A percentile compares a stretch with the other conserved stretches of the same genome.
Conservation (phyloP, 208 protist species). For the Porcisia hertigi region DNA sequence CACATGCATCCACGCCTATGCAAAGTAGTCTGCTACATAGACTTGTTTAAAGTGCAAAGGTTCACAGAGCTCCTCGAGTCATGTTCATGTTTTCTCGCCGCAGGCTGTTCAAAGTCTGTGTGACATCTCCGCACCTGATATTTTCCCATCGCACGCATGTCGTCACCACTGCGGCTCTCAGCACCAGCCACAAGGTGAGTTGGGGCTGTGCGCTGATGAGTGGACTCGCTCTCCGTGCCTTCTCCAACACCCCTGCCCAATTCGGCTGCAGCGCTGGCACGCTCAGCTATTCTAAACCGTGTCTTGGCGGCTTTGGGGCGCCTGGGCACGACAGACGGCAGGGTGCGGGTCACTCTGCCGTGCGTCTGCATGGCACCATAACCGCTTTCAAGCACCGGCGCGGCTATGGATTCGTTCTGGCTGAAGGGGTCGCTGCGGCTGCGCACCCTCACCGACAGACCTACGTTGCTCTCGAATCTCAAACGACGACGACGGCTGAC, state of each 20-base stretch:
- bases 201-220: constrained; percentile 1
- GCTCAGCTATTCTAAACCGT: not conserved
- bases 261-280: constrained; percentile 1
- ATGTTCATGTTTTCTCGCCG: not conserved
- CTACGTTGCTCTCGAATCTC: constrained; percentile 5
- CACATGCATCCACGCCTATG: not conserved
- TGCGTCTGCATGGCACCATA: constrained; percentile 70
- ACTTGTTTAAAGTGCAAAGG: not conserved
- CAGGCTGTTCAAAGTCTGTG: not conserved
- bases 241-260: constrained; percentile 1
- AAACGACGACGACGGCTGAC: not conserved
- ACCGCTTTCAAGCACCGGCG: constrained; percentile 83
- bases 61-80: not conserved
- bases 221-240: not conserved
- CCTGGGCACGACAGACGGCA: not conserved
- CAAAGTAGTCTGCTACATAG: not conserved
- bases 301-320: not conserved
- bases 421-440: constrained; percentile 35
- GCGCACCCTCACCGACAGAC: not conserved
- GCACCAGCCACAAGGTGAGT: not conserved
- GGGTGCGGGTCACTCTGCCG: not conserved
- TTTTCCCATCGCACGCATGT: not conserved
- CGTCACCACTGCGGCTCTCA: not conserved
- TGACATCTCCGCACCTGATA: not conserved
- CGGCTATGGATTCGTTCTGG: constrained; percentile 82